Base-by-base conservation (phyloP, 1,284 basidiomycete genomes). In the Rhodotorula sp. region DNA sequence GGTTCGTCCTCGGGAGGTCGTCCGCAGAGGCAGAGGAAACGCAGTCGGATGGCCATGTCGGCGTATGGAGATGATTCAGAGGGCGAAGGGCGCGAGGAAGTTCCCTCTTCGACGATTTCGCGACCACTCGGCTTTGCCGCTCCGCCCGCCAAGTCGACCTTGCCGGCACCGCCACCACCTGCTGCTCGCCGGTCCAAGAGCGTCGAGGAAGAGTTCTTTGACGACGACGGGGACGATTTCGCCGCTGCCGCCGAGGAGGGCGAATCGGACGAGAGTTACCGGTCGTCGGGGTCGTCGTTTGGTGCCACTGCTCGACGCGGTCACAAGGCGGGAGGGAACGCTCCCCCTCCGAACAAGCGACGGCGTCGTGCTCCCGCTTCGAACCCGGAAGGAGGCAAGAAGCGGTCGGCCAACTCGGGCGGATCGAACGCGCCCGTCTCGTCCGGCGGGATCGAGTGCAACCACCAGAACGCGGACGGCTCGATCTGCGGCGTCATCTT, bases 401-500 rank as follows among this genome's bases (percentile, higher is more conserved):
- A 16, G 46, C 26, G 26, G 48, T 51, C 52, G 31, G 23, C 59
- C 0, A 10, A 39, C 2, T 20, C 49, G 21, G 39, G 43, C 14
- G 65, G 34, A 20, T 20, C 59, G 23, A 43, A 43, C 39, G 39
- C 39, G 39, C 39, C 39, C 39, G 39, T 43, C 39, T 43, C 39
- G 39, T 43, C 39, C 39, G 65, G 59, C 59, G 34, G 58, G 52
- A 72, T 77, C 60, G 23, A 46, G n/a, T 76, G 76, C 68, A 62
- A 71, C 26, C 64, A 67, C 64, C 34, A 60, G 46, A 58, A 68
- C 43, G 1, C 57, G 26, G 70, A 62, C n/a, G 72, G 74, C 1
- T 39, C 61, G 58, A 26, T n/a, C 20, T 77, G 76, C 49, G 74
- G 74, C 18, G 72, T 73, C 34, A 57, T 71, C 8, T 77, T 77